phyloP scores from a whole-genome alignment of 768 basidiomycete genomes.

The Lentinula boryana region DNA sequence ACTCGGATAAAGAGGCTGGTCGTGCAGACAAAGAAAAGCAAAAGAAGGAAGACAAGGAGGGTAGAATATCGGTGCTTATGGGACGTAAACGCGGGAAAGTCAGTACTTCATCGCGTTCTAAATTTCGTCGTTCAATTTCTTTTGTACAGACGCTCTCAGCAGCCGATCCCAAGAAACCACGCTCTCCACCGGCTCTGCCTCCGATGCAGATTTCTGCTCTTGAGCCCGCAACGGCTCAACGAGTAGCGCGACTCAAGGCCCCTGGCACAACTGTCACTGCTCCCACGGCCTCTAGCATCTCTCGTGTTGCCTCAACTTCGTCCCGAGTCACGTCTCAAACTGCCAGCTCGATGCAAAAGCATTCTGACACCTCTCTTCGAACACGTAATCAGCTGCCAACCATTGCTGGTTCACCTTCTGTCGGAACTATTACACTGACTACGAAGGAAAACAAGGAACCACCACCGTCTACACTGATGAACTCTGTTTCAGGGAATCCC shows the following conservation, averaged over 20 bases:
- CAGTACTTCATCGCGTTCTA: constrained; percentile 16
- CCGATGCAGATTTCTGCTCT: constrained; percentile 89
- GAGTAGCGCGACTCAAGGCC: constrained; percentile 76
- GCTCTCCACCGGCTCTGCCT: constrained; percentile 67
- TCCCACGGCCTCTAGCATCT: constrained; percentile 7
- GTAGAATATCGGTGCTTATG: constrained; percentile 83
- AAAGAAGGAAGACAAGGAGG: constrained; percentile 82
- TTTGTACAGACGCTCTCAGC: constrained; percentile 71
- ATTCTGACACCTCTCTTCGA: constrained; percentile 77
- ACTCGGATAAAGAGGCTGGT: constrained; percentile 44
- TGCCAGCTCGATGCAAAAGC: constrained; percentile 81
- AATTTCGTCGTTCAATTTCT: constrained; percentile 9
- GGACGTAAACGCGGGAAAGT: constrained; percentile 92
- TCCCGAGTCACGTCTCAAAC: constrained; percentile 78
- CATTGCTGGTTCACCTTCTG: constrained; percentile 91
- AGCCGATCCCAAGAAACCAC: constrained; percentile 69
- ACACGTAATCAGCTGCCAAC: constrained; percentile 74
- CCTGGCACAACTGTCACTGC: constrained; percentile 35
- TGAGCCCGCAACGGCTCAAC: constrained; percentile 74
- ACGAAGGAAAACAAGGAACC: constrained; percentile 53
- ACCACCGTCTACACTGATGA: constrained; percentile 46
- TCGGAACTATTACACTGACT: constrained; percentile 52
- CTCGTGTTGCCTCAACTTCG: constrained; percentile 29
- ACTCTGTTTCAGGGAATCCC: constrained; percentile 42
- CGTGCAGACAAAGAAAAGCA: constrained; percentile 43